Percentiles rank a stretch among this genome's conserved stretches.
These are phyloP conservation scores for Psilocybe subaeruginosa DNA, from an alignment of 768 basidiomycete genomes.

Conservation along the genomic window DNA sequence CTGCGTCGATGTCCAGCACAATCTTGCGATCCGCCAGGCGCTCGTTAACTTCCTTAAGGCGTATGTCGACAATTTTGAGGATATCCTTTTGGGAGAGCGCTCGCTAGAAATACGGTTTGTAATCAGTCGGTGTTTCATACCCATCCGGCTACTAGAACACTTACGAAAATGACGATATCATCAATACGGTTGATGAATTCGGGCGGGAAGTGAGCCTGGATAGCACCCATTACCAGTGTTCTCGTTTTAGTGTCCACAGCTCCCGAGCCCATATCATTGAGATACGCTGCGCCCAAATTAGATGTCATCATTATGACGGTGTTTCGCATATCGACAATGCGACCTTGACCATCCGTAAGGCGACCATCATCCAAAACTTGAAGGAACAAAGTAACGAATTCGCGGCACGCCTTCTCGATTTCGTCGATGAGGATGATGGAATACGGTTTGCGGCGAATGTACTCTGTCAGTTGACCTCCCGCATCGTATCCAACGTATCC, in stretches of 20 bases:
- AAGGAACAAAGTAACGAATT: slow-evolving; percentile 54
- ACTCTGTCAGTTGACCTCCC: slow-evolving; percentile 92
- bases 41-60: slow-evolving; percentile 83
- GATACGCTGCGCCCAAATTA: slow-evolving; percentile 80
- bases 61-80: slow-evolving; percentile 85
- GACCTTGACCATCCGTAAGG: slow-evolving; percentile 92
- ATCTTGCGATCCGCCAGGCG: slow-evolving; percentile 84
- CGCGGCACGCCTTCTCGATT: slow-evolving; percentile 87
- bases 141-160: slow-evolving; percentile 20
- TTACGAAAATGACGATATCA: slow-evolving; percentile 78
- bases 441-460: slow-evolving; percentile 90
- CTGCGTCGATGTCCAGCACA: slow-evolving; percentile 73
- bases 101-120: slow-evolving; percentile 53
- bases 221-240: slow-evolving; percentile 74
- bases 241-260: slow-evolving; percentile 63
- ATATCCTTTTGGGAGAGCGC: slow-evolving; percentile 78
- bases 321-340: slow-evolving; percentile 85
- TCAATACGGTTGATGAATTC: slow-evolving; percentile 94
- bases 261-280: slow-evolving; percentile 77
- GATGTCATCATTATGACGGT: slow-evolving; percentile 96
- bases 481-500: slow-evolving; percentile 93
- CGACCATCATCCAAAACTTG: slow-evolving; percentile 94
- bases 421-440: slow-evolving; percentile 85
- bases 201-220: slow-evolving; percentile 86
- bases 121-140: background rate